A percentile compares a stretch with the other conserved stretches of the same genome.
Evolutionary conservation across 1,284 basidiomycete genomes (phyloP).

Genomic region (Malassezia cuniculi): DNA sequence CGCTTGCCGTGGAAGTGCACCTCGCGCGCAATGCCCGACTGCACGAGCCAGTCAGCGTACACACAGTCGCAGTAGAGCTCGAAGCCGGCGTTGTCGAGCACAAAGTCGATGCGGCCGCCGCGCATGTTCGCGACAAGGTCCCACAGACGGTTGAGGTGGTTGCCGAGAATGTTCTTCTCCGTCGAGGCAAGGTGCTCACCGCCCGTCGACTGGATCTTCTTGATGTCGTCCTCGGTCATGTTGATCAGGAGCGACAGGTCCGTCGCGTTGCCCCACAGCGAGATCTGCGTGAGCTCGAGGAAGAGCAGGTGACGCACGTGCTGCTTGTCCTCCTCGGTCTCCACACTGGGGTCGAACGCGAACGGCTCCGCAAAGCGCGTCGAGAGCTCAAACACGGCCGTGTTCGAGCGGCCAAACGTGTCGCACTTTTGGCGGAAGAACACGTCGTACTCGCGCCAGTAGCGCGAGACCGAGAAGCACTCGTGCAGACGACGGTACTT

Average conservation of each 20-base stretch:
- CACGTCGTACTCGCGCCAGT: slow-evolving; percentile 60
- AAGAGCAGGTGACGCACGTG: slow-evolving; percentile 82
- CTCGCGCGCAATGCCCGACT: slow-evolving; percentile 71
- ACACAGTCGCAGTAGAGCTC: slow-evolving; percentile 94
- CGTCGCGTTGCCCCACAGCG: slow-evolving; percentile 49
- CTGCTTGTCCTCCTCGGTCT: slow-evolving; percentile 51
- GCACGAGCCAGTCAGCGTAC: slow-evolving; percentile 74
- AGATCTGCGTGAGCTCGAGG: slow-evolving; percentile 69
- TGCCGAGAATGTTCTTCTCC: slow-evolving; percentile 86
- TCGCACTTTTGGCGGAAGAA: slow-evolving; percentile 59
- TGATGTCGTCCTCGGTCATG: slow-evolving; percentile 98
- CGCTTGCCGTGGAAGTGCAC: slow-evolving; percentile 76
- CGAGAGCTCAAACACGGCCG: slow-evolving; percentile 89
- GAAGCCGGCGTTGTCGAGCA: slow-evolving; percentile 75
- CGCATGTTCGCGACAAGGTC: slow-evolving; percentile 59
- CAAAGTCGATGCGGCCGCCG: slow-evolving; percentile 36
- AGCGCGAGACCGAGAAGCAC: slow-evolving; percentile 83
- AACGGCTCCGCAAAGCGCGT: slow-evolving; percentile 80
- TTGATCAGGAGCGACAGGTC: slow-evolving; percentile 90
- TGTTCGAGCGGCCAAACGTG: slow-evolving; percentile 80
- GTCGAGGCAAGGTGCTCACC: slow-evolving; percentile 88
- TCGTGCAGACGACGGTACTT: slow-evolving; percentile 90
- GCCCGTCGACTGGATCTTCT: slow-evolving; percentile 88
- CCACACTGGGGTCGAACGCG: slow-evolving; percentile 48
- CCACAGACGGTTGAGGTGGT: slow-evolving; percentile 69